Base-by-base conservation (phyloP, 371 early-diverging fungal genomes). In the Rhizomucor miehei region DNA sequence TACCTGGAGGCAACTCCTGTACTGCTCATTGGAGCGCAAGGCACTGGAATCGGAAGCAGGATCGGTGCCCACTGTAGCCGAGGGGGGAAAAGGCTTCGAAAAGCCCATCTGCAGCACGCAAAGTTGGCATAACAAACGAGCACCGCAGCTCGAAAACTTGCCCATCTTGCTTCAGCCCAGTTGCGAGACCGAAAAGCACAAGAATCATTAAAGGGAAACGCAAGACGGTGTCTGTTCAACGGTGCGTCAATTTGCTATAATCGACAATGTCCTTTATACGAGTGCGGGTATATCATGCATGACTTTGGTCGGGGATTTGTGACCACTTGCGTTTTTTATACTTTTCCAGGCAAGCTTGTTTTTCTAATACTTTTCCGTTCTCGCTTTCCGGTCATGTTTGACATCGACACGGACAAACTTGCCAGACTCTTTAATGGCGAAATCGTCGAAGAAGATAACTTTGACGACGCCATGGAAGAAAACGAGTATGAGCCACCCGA, bases 331-430 rank as follows among this genome's bases (percentile, higher is more conserved):
- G n/a, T n/a, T n/a, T n/a, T n/a, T n/a, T n/a, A n/a, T n/a, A n/a
- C n/a, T n/a, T n/a, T n/a, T n/a, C n/a, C n/a, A n/a, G n/a, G n/a
- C n/a, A n/a, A n/a, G n/a, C n/a, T n/a, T n/a, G n/a, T n/a, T n/a
- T n/a, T n/a, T n/a, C n/a, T n/a, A n/a, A n/a, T n/a, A n/a, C n/a
- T 29, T 29, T 29, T 29, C 8, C 29, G 29, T 29, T 29, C 29
- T 3, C 5, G 29, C 29, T 5, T 29, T 29, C 29, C 29, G 8
- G 29, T 29, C 29, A 59, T 59, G 59, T 59, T 59, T 48, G 57
- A 57, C 23, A 52, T 47, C 34, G 48, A 57, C 52, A 49, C 50
- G n/a, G 63, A 62, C 41, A 21, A 47, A 19, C 38, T 62, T 24
- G 57, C 57, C 39, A 53, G 54, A 24, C 51, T 62, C 10, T 54